Base-by-base conservation (phyloP, 441 rosid species). In the Euphorbia schlechtendalii region DNA sequence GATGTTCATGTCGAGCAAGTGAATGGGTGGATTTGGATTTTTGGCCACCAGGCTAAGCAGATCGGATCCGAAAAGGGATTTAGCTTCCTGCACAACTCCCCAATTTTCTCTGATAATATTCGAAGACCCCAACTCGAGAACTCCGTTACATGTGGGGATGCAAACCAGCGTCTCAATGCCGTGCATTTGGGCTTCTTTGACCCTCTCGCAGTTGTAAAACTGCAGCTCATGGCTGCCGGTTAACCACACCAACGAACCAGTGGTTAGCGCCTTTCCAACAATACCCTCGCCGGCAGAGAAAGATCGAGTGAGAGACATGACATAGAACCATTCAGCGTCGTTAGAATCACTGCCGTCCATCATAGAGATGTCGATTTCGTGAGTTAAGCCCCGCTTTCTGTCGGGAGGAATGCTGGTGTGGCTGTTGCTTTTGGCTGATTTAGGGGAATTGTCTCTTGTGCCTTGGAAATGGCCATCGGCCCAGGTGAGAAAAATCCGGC, bases 301-400 rank as follows among this genome's bases (percentile, higher is more conserved):
- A 46, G 86, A 81, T 25, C 82, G 65, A 15, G 85, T 74, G 25
- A 83, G 66, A 3, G 94, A 87, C 84, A 82, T 80, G 49, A 82
- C 79, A 62, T 87, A 89, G 69, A 87, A 87, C 92, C 89, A 84
- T 61, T 87, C 96, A 1, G 75, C 68, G 55, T 82, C 90, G 14
- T 78, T 61, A 24, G 69, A 76, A 46, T 74, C 80, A 9, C 48
- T 63, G 57, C 73, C 75, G 25, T 77, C 78, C 76, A 73, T 63
- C 76, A 75, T 54, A 51, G n/a, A n/a, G n/a, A n/a, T n/a, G n/a
- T n/a, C n/a, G n/a, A n/a, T n/a, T n/a, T n/a, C n/a, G n/a, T n/a
- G n/a, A n/a, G n/a, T n/a, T n/a, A n/a, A n/a, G n/a, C n/a, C n/a
- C n/a, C n/a, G n/a, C n/a, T n/a, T n/a, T n/a, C n/a, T n/a, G n/a